Evolutionary conservation across 768 basidiomycete genomes (phyloP).

Genomic region (Serendipita sp.): DNA sequence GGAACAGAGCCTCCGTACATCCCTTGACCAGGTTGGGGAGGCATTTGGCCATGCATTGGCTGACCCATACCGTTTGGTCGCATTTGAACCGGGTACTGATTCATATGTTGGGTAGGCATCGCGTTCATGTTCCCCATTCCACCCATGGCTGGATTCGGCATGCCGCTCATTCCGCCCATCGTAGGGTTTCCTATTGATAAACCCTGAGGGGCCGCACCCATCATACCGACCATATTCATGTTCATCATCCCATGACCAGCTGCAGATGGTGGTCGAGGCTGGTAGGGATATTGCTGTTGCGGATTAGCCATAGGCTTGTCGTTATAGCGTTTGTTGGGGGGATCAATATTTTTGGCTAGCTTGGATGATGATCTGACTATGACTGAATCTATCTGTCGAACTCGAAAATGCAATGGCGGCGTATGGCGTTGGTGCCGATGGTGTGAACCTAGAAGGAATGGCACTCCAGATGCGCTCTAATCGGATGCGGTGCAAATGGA

Average conservation of each 20-base stretch:
- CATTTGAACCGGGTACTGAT: slow-evolving; percentile 8
- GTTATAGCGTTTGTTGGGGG: no score
- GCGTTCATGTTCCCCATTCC: neutral
- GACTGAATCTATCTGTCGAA: neutral
- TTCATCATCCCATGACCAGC: neutral
- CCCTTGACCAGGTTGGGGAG: no score
- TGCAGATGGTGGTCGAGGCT: neutral
- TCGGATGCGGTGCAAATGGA: no score
- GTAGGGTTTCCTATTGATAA: neutral
- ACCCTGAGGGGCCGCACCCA: neutral
- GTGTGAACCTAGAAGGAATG: neutral
- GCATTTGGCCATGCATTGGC: no score
- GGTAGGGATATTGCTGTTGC: neutral
- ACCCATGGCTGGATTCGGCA: neutral
- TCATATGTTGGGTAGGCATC: neutral
- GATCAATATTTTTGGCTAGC: neutral
- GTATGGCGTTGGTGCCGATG: neutral
- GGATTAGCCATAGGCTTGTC: neutral
- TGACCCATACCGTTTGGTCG: neutral
- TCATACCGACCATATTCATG: neutral
- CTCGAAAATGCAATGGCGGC: neutral
- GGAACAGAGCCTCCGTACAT: no score
- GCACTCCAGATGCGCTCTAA: neutral
- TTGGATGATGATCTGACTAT: neutral
- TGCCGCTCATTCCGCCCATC: neutral